These are phyloP conservation scores for Solanum corneliomulleri DNA, from an alignment of 257 asterid species.

Conservation along the genomic window DNA sequence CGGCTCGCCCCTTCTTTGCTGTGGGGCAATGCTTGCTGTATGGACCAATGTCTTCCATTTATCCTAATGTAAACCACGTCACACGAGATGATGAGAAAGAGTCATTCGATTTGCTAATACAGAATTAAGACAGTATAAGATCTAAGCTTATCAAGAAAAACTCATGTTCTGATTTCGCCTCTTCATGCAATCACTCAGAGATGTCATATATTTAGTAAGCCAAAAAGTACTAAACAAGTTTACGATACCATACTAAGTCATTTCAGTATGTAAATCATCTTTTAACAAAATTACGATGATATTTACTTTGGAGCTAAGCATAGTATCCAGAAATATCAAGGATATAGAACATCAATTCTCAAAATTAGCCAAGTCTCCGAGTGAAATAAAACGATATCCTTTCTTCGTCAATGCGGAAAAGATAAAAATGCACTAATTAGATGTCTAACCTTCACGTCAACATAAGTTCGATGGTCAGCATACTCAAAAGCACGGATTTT, in stretches of 20 bases:
- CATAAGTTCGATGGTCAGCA: conserved; percentile 92
- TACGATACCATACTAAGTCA: not conserved
- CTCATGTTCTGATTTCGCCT: conserved; percentile 17
- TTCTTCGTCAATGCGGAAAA: not conserved
- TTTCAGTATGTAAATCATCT: not conserved
- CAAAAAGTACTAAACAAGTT: not conserved
- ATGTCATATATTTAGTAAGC: not conserved
- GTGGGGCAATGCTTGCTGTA: conserved; percentile 88
- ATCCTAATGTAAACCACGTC: conserved; percentile 36
- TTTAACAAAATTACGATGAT: not conserved
- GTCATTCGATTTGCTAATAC: not conserved
- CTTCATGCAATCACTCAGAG: conserved; percentile 11
- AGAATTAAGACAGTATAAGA: not conserved
- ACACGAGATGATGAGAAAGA: not conserved
- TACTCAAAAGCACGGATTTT: conserved; percentile 78
- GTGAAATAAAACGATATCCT: not conserved
- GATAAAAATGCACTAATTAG: not conserved
- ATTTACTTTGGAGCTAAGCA: not conserved
- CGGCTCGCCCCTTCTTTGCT: conserved; percentile 83
- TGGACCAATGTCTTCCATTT: conserved; percentile 93
- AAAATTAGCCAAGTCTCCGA: not conserved
- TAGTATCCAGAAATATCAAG: not conserved
- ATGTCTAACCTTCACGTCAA: conserved; percentile 72
- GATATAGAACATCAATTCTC: not conserved
- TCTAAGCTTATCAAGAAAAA: not conserved